phyloP scores from a whole-genome alignment of 352 stramenopile species.

The Globisporangium solare region DNA sequence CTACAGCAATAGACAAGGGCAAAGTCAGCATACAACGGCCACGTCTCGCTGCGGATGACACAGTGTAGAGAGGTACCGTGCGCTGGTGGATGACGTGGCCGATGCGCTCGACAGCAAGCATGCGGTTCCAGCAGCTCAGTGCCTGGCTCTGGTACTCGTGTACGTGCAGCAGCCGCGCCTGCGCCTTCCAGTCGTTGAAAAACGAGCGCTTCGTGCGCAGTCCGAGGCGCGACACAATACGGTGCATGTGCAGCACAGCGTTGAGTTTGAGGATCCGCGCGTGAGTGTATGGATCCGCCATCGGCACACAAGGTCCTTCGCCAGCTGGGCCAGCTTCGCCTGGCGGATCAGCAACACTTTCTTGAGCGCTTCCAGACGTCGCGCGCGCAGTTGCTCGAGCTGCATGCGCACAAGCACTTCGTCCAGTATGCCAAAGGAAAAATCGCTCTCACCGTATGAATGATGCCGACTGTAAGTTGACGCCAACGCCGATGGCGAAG shows the following conservation, averaged over 20 bases:
- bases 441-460: constrained; percentile 22
- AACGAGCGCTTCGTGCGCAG: constrained; percentile 21
- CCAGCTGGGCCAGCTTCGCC: constrained; percentile 24
- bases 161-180: constrained; percentile 28
- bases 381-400: constrained; percentile 50
- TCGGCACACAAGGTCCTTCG: constrained; percentile 27
- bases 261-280: constrained; percentile 22
- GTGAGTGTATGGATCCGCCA: constrained; percentile 38
- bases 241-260: constrained; percentile 38
- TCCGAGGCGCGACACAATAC: constrained; percentile 29
- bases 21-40: not conserved
- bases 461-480: not conserved
- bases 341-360: constrained; percentile 55
- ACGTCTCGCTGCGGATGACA: not conserved
- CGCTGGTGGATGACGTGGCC: constrained; percentile 33
- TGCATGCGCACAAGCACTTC: constrained; percentile 65
- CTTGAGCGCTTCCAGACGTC: constrained; percentile 64
- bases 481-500: no score
- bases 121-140: constrained; percentile 58
- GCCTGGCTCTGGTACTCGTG: constrained; percentile 39
- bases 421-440: constrained; percentile 47
- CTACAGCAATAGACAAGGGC: constrained; percentile 13
- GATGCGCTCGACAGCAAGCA: constrained; percentile 61
- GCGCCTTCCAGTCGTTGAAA: constrained; percentile 39
- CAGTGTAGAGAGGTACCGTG: constrained; percentile 18